A percentile compares a stretch with the other conserved stretches of the same genome.
These are phyloP conservation scores for Colletotrichum nymphaeae DNA, from an alignment of 2,329 filamentous ascomycete species.

Conservation along the genomic window DNA sequence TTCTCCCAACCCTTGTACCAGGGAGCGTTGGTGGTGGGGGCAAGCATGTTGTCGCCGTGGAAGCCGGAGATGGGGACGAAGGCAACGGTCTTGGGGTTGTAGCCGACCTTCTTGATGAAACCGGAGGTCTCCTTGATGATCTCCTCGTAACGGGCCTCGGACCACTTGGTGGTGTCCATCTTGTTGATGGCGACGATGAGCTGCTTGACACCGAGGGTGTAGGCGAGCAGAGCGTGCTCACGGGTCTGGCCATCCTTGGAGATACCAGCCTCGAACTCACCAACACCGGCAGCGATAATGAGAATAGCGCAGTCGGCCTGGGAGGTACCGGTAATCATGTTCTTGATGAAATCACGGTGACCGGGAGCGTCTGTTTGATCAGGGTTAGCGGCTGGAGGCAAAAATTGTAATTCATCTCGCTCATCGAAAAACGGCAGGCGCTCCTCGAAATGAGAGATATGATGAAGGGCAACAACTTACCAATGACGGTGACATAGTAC, in stretches of 20 bases:
- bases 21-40: constrained; percentile 89
- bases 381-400: background rate
- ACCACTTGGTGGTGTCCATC: constrained; percentile 99
- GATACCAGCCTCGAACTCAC: constrained; percentile 99
- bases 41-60: constrained; percentile 99
- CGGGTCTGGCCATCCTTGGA: constrained; percentile 99
- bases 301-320: constrained; percentile 99
- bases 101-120: constrained; percentile 99
- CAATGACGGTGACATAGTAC: constrained; percentile 98
- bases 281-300: constrained; percentile 99
- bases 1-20: constrained; percentile 99
- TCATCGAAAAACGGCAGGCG: background rate
- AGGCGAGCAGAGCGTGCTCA: constrained; percentile 99
- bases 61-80: constrained; percentile 99
- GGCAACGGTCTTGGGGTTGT: constrained; percentile 98
- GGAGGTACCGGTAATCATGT: constrained; percentile 99
- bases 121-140: constrained; percentile 99
- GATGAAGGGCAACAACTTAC: constrained; percentile 60
- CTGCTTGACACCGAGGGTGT: constrained; percentile 99
- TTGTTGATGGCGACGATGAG: constrained; percentile 99
- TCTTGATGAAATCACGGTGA: constrained; percentile 99
- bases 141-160: constrained; percentile 94
- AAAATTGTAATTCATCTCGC: background rate
- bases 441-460: background rate
- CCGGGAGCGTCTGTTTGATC: constrained; percentile 80